phyloP scores from a whole-genome alignment of 2,329 filamentous ascomycete genomes.

The Exophiala bonariae region DNA sequence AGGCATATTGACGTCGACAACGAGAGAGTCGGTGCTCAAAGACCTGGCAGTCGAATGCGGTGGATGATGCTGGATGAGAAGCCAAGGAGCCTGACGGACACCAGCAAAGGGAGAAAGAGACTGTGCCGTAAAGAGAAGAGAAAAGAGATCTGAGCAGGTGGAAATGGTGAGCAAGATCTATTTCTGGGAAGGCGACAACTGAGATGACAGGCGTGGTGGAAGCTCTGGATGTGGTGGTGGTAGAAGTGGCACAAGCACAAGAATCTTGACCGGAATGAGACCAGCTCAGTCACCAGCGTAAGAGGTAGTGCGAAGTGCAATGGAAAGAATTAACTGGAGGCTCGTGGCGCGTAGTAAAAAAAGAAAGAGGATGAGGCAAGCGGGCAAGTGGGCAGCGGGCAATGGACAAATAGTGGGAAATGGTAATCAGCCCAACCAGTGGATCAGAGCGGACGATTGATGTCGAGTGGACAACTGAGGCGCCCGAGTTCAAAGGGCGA shows the following conservation, averaged over 20 bases:
- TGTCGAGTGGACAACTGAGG: slow-evolving; percentile 5
- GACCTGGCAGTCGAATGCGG: slow-evolving; percentile 6
- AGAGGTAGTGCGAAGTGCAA: slow-evolving; percentile 18
- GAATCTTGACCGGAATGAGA: slow-evolving; percentile 25
- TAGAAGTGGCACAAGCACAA: slow-evolving; percentile 11
- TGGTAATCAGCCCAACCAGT: slow-evolving; percentile 12
- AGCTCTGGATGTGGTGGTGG: slow-evolving; percentile 4
- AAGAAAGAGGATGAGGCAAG: neutral
- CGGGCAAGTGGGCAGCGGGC: too few relatives aligned
- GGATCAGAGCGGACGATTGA: slow-evolving; percentile 17
- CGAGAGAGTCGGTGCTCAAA: slow-evolving; percentile 26
- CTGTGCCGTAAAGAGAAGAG: slow-evolving; percentile 20
- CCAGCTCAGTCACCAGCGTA: slow-evolving; percentile 24
- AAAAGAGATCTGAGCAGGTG: slow-evolving; percentile 9
- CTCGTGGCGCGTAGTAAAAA: slow-evolving; percentile 23
- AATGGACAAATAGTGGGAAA: neutral
- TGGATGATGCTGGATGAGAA: neutral
- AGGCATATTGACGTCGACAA: slow-evolving; percentile 30
- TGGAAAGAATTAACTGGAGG: slow-evolving; percentile 19
- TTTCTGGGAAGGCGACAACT: slow-evolving; percentile 23
- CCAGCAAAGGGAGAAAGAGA: slow-evolving; percentile 19
- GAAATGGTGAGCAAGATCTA: slow-evolving; percentile 20
- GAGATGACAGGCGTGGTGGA: slow-evolving; percentile 16
- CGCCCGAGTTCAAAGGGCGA: slow-evolving; percentile 6
- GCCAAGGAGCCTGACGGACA: slow-evolving; percentile 18